Base-by-base conservation (phyloP, 345 rosid genomes). In the Citrus unshiu region DNA sequence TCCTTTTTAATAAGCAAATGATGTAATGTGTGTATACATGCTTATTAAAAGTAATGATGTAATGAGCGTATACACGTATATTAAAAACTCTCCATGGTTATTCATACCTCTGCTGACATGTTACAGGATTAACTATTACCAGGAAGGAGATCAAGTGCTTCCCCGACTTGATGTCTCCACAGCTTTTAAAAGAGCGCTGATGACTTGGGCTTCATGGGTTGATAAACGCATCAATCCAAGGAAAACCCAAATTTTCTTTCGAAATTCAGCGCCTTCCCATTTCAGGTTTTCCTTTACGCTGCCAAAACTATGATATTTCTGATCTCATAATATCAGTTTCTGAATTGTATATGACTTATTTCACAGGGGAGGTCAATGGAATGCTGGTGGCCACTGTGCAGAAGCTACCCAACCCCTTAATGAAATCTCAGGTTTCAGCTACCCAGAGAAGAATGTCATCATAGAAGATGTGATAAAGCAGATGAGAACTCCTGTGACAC, bases 131-230 rank as follows among this genome's bases (percentile, higher is more conserved):
- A 91, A 93, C 87, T 95, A 93, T 68, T 95, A 95, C 81, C 99
- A 93, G 84, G 99, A 95, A 86, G 95, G 93, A n/a, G 77, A 77
- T 74, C 83, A 68, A 77, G 89, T 93, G 65, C 88, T 87, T 85
- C 95, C 95, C 6, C 84, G 69, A 75, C 99, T 95, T 25, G 93
- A 92, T 72, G 98, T 90, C 66, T 82, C 88, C 24, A 80, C 77
- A 2, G 97, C 99, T 75, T 95, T 88, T 79, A 87, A 87, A 83
- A 91, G 86, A 90, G 98, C 99, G 63, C 69, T 93, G 74, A 86
- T 34, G 75, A 92, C 96, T 59, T 95, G 98, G 99, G 92, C 91
- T 77, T 87, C 95, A 61, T 95, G 99, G 99, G 92, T 92, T 35
- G 97, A 95, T 73, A 91, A 73, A 74, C 87, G 85, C 79, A 80